Percentiles rank a stretch among this genome's conserved stretches.
Conservation (phyloP, 2,329 filamentous ascomycete genomes). For the Alternaria viburni region DNA sequence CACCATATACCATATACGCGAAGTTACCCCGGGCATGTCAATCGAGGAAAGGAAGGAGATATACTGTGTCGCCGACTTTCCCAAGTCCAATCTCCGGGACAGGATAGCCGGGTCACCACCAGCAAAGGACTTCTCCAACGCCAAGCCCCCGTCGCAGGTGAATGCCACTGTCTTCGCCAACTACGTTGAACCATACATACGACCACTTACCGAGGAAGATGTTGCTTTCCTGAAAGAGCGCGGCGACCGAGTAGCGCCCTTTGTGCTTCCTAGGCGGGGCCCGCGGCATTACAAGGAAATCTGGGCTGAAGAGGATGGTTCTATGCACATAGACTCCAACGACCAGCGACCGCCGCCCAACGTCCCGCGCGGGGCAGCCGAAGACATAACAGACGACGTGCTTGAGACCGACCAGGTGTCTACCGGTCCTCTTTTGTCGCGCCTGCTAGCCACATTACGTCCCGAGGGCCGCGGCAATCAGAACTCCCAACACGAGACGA, state of each 20-base stretch:
- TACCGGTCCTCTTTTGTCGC: slow-evolving; percentile 81
- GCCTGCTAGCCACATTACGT: slow-evolving; percentile 79
- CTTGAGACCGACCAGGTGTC: slow-evolving; percentile 89
- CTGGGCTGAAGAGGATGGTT: slow-evolving; percentile 93
- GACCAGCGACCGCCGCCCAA: slow-evolving; percentile 76
- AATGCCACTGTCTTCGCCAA: slow-evolving; percentile 91
- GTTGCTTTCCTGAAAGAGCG: slow-evolving; percentile 89
- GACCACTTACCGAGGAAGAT: slow-evolving; percentile 89
- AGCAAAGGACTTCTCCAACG: slow-evolving; percentile 93
- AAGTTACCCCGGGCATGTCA: slow-evolving; percentile 75
- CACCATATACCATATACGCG: slow-evolving; percentile 90
- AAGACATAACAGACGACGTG: slow-evolving; percentile 85
- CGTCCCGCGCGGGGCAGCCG: slow-evolving; percentile 82
- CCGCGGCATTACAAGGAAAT: slow-evolving; percentile 86
- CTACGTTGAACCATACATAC: slow-evolving; percentile 90
- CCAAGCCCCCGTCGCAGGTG: slow-evolving; percentile 93
- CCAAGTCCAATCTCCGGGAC: slow-evolving; percentile 78
- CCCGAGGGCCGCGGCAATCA: slow-evolving; percentile 72
- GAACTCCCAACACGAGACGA: slow-evolving; percentile 60
- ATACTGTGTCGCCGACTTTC: slow-evolving; percentile 85
- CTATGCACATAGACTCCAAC: slow-evolving; percentile 73
- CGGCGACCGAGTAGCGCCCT: slow-evolving; percentile 80
- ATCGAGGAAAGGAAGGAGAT: slow-evolving; percentile 87
- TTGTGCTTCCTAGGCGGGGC: slow-evolving; percentile 83
- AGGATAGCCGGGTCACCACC: slow-evolving; percentile 88